Base-by-base conservation (phyloP, 306 rosid species). In the Gastrolobium villosum region DNA sequence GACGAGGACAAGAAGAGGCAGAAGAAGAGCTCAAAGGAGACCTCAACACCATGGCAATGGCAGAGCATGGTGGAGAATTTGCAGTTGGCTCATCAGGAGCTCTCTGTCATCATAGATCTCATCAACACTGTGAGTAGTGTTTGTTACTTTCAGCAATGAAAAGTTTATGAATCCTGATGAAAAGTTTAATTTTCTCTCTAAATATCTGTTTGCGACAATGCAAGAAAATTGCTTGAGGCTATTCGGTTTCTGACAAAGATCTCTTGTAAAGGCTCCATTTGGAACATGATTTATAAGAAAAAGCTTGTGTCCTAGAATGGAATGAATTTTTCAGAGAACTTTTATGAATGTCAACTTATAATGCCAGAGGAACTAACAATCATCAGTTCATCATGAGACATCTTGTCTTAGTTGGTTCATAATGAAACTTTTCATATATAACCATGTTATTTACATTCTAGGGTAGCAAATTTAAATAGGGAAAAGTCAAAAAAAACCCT, bases 51-150 rank as follows among this genome's bases (percentile, higher is more conserved):
- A 7, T 91, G 95, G 97, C 95, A 88, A 57, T 92, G 97, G 90
- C 99, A 91, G 86, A 80, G 83, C 83, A 91, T 89, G 98, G 87
- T 92, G 81, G 98, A 95, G 77, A 95, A 91, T 80, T 83, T 92
- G 85, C 91, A 86, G 82, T 80, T 84, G 64, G 98, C 98, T 82
- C 97, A 88, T 74, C 98, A 92, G 85, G 98, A 92, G 82, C 97
- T 95, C 52, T 85, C 97, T 57, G 89, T 95, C 79, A 85, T 95
- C 57, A 80, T 91, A 45, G 97, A 95, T 75, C 94, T 92, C 87
- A 95, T 95, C 84, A 87, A 92, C 75, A 95, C 99, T 34, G 98
- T 95, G 61, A 88, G 97, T 82, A 34, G 2, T 72, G 5, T 55
- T 8, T 59, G 30, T 63, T 63, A 7, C 74, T 15, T 78, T 62